phyloP scores from a whole-genome alignment of 805 yeast species.

The Brettanomyces anomalus region DNA sequence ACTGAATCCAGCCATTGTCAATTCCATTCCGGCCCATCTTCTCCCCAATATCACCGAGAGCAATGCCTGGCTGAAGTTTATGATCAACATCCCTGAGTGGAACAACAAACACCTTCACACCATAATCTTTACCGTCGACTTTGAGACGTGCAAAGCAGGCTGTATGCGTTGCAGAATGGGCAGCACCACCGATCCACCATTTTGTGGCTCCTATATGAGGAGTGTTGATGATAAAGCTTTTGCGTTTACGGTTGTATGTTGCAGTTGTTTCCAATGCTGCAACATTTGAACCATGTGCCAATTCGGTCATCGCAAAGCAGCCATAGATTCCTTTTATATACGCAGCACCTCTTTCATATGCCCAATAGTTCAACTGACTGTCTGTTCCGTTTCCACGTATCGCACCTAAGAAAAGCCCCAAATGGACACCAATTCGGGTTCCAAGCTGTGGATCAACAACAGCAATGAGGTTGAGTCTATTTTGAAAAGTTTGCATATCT shows the following conservation, averaged over 20 bases:
- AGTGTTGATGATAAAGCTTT: conserved; percentile 69
- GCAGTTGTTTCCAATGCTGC: conserved; percentile 94
- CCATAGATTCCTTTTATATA: conserved; percentile 62
- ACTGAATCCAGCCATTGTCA: conserved; percentile 96
- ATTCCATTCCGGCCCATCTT: conserved; percentile 96
- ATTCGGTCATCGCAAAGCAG: conserved; percentile 89
- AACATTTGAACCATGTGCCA: conserved; percentile 91
- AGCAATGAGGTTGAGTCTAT: conserved; percentile 49
- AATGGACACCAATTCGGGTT: conserved; percentile 82
- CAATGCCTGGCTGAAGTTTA: conserved; percentile 66
- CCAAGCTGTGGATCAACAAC: conserved; percentile 71
- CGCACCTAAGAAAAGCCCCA: conserved; percentile 76
- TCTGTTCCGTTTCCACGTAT: conserved; percentile 82
- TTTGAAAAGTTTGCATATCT: conserved; percentile 38
- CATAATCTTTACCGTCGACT: conserved; percentile 77
- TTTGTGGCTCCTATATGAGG: conserved; percentile 91
- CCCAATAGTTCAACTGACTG: conserved; percentile 80
- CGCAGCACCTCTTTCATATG: conserved; percentile 55
- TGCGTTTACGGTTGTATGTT: conserved; percentile 53
- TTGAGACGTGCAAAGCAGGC: conserved; percentile 79
- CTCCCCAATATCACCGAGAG: conserved; percentile 87
- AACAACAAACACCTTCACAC: conserved; percentile 87
- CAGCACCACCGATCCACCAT: conserved; percentile 99
- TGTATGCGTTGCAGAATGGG: conserved; percentile 85
- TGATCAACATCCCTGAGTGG: conserved; percentile 76